Percentiles rank a stretch among this genome's conserved stretches.
Conservation (phyloP, 2,329 filamentous ascomycete genomes). For the Cercospora sesami region DNA sequence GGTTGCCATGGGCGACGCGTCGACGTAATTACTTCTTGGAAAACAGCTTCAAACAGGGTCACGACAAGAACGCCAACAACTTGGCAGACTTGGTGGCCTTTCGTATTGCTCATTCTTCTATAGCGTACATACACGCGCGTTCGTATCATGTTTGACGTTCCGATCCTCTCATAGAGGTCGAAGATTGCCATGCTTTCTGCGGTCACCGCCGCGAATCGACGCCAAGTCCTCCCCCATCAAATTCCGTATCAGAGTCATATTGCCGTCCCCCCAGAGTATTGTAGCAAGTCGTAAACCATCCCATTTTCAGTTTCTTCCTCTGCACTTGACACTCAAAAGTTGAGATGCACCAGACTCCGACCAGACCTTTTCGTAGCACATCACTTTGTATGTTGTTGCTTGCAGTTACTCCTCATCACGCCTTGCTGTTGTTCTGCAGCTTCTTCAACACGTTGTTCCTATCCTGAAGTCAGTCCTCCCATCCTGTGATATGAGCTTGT, state of each 20-base stretch:
- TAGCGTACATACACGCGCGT: not conserved
- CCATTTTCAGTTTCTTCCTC: not conserved
- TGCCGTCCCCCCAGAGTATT: conserved; percentile 2
- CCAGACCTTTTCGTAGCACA: not conserved
- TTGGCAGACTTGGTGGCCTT: not conserved
- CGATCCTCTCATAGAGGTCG: not conserved
- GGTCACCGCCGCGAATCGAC: not conserved
- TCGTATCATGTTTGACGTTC: not conserved
- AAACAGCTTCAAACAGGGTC: not conserved
- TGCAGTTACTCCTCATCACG: not conserved
- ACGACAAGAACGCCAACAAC: not conserved
- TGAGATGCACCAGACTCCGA: not conserved
- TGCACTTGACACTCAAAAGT: not conserved
- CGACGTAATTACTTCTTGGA: not conserved
- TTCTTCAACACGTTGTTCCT: conserved; percentile 23
- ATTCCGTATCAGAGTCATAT: not conserved
- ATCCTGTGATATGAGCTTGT: not conserved
- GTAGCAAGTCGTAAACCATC: conserved; percentile 16
- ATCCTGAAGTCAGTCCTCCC: not conserved
- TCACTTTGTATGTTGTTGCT: not conserved
- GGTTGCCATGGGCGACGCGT: conserved; percentile 65
- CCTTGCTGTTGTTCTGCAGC: conserved; percentile 18
- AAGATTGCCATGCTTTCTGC: conserved; percentile 3
- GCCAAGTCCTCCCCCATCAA: not conserved
- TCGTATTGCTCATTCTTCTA: not conserved